Base-by-base conservation (phyloP, 371 early-diverging fungal genomes). In the Syncephalastrum sp. region DNA sequence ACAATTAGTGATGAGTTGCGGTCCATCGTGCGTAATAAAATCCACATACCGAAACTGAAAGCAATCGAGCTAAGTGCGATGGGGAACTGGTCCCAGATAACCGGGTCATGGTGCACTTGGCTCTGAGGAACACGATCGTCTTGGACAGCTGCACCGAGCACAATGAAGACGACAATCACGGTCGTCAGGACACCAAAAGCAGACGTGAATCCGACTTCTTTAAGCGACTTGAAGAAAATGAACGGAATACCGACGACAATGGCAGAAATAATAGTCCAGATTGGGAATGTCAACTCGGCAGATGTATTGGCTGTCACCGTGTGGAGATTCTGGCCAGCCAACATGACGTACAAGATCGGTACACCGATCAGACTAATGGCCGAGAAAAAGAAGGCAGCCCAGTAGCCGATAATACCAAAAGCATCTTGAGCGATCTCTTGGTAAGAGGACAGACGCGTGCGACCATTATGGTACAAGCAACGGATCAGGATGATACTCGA, bases 321-420 rank as follows among this genome's bases (percentile, higher is more conserved):
- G 42, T 79, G 58, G 46, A 87, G 66, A 69, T 88, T 88, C 50
- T 70, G 64, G 33, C 85, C 90, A 12, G 90, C 85, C 47, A 93
- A 62, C 60, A 92, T 82, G 17, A 91, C 74, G 63, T 86, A 93
- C 1, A 91, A 74, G 49, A 86, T 77, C 3, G 87, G 79, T 5
- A 85, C 86, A 64, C 91, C 91, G 14, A 87, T 62, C 4, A 86
- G 68, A 33, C 82, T 83, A 16, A 82, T 59, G 61, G 84, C 81
- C 38, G 87, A 83, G 56, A 90, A 84, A 49, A 89, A 76, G 51
- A 81, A 84, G 13, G 83, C 84, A 16, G 86, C 44, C 59, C 85
- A 82, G 27, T 84, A 73, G 29, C 87, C 87, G 21, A 75, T 56
- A 29, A 63, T 46, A 14, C 90, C 90, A 50, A 85, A 90, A 2